Base-by-base conservation (phyloP, 768 basidiomycete species). In the Artomyces pyxidatus region DNA sequence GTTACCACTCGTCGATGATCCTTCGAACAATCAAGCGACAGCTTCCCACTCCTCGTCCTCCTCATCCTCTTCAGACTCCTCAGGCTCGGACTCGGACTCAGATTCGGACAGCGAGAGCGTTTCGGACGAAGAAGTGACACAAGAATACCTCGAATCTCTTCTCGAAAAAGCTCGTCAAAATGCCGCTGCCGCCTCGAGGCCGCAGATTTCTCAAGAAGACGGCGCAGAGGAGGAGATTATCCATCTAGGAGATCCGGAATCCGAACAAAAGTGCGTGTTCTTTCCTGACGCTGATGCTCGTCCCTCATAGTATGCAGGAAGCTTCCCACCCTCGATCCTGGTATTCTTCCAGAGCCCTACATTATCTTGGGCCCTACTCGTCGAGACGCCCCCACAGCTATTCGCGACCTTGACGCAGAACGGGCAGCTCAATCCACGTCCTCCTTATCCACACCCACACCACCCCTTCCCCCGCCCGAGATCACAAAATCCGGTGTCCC, bases 271-370 rank as follows among this genome's bases (percentile, higher is more conserved):
- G 75, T 78, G 56, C 29, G 65, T 57, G n/a, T 44, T 42, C 29
- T 29, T 21, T n/a, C n/a, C n/a, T n/a, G n/a, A n/a, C n/a, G n/a
- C 45, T 41, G 47, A 47, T 45, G 45, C 47, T 29, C 54, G 37
- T 39, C 19, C 19, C 7, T 8, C 6, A 7, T 26, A 50, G 44
- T 45, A 28, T 26, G n/a, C 56, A 84, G 81, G 54, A 71, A 72
- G 21, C 60, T 89, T 40, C 87, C 88, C 3, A 61, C 64, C 9
- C 66, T 89, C n/a, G 69, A 88, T 59, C 80, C 85, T 43, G 83
- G 83, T 40, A 59, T 61, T 12, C 74, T 87, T 10, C 85, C 86
- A 6, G 61, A 66, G 14, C 71, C 81, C 4, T 89, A 89, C 62
- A 78, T 91, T 48, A 71, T 71, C 29, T 67, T 83, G 41, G 72